Conservation (phyloP, 179 eudicot species). For the Spinacia oleracea region DNA sequence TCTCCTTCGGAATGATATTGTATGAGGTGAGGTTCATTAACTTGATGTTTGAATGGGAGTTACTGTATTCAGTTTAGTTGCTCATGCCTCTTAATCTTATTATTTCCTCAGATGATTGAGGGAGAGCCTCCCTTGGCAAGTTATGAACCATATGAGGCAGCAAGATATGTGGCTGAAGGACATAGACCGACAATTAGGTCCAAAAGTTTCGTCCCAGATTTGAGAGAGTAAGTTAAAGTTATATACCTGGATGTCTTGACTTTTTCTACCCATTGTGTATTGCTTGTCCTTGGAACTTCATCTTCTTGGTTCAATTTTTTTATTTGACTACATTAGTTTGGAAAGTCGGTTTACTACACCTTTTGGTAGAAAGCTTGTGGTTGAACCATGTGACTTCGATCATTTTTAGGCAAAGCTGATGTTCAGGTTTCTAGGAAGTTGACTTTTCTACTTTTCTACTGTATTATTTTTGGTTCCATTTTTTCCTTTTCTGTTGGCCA, state of each 20-base stretch:
- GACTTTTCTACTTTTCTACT: background rate
- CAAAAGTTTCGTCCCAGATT: conserved; percentile 62
- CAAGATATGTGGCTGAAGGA: conserved; percentile 80
- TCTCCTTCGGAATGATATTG: conserved; percentile 94
- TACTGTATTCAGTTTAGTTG: background rate
- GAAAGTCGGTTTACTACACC: background rate
- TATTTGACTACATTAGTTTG: background rate
- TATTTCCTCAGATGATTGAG: conserved; percentile 73
- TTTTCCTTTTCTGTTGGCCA: background rate
- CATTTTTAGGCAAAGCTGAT: background rate
- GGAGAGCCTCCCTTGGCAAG: conserved; percentile 71
- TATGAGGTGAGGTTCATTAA: conserved; percentile 70
- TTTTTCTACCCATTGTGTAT: background rate
- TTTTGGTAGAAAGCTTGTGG: conserved; percentile 1
- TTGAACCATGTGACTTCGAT: background rate
- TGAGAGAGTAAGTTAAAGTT: conserved; percentile 63
- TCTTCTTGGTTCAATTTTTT: too few relatives aligned
- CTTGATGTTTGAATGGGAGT: background rate
- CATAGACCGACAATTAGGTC: conserved; percentile 75
- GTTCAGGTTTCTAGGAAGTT: background rate
- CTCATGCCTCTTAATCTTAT: conserved; percentile 17
- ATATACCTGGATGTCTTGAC: background rate
- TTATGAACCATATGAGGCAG: conserved; percentile 89
- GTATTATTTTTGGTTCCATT: too few relatives aligned
- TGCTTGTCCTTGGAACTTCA: background rate